phyloP scores from a whole-genome alignment of 1,139 yeast genomes.

The Candida sanyaensis region DNA sequence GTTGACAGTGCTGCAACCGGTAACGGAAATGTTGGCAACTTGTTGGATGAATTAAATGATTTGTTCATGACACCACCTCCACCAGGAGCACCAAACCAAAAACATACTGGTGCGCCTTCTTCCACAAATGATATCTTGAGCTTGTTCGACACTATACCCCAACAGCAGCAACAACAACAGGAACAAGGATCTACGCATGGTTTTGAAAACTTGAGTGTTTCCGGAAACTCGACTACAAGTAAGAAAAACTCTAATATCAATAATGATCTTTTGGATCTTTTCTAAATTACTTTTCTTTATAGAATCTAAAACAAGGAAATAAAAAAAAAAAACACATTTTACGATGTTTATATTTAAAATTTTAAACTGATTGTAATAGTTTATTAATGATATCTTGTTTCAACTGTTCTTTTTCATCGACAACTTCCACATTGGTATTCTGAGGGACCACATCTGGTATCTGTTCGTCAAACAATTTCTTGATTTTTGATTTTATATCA shows the following conservation, averaged over 20 bases:
- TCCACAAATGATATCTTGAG: slow-evolving; percentile 45
- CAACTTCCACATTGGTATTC: slow-evolving; percentile 2
- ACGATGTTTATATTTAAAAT: not conserved
- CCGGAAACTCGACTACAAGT: slow-evolving; percentile 18
- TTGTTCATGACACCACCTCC: slow-evolving; percentile 48
- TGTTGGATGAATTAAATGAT: slow-evolving; percentile 70
- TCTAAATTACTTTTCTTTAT: slow-evolving; percentile 26
- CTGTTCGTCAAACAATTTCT: slow-evolving; percentile 22
- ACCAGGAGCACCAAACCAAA: slow-evolving; percentile 5
- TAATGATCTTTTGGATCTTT: slow-evolving; percentile 60
- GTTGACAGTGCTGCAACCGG: slow-evolving; percentile 10
- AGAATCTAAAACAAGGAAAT: not conserved
- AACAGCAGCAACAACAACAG: slow-evolving; percentile 3
- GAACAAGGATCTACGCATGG: slow-evolving; percentile 13
- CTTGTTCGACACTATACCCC: slow-evolving; percentile 33
- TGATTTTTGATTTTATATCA: slow-evolving; percentile 45
- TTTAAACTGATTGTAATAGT: slow-evolving; percentile 16
- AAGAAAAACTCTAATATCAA: slow-evolving; percentile 20
- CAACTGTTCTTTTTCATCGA: slow-evolving; percentile 11
- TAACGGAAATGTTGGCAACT: slow-evolving; percentile 22
- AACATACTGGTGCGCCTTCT: slow-evolving; percentile 5
- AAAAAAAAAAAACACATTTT: not conserved
- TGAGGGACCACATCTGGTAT: not conserved
- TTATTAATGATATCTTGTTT: slow-evolving; percentile 17
- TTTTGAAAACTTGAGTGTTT: slow-evolving; percentile 22